Evolutionary conservation across 371 early-diverging fungal genomes (phyloP), one percentile per base, ranked within the genome.

Genomic region (Haplosporangium sp.): DNA sequence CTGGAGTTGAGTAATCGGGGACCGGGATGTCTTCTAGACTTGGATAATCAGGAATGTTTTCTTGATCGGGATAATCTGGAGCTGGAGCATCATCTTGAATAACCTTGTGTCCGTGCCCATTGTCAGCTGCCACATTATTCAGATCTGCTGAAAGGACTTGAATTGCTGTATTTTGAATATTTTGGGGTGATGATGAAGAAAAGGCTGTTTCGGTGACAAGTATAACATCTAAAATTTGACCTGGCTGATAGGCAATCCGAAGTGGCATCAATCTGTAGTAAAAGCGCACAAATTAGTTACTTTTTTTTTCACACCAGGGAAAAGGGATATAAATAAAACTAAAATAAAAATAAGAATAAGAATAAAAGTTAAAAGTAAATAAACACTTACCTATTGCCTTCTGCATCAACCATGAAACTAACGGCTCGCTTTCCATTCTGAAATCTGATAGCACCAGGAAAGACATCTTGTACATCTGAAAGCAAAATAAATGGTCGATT

Each of bases 351-450:
- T n/a, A n/a, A n/a, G n/a, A n/a, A n/a, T n/a, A n/a, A n/a, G n/a
- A n/a, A n/a, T n/a, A n/a, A n/a, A n/a, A n/a, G n/a, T n/a, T n/a
- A n/a, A n/a, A n/a, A n/a, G n/a, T n/a, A n/a, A n/a, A n/a, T n/a
- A n/a, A n/a, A n/a, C 11, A 44, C 11, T 44, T 68, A 68, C 68
- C 68, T 50, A 19, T 68, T 61, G 19, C 68, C 68, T 37, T 68
- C 52, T 5, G n/a, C 10, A 35, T 68, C 68, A 4, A 47, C 61
- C 61, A 68, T 68, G 17, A 68, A 60, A 7, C 68, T 53, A 27
- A 61, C 55, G 10, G 61, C 55, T 1, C 61, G 52, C 1, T 20
- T 68, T 4, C 68, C 68, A 40, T n/a, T 40, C 34, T 68, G 68
- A 34, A 68, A 27, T 13, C 61, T 42, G 37, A 50, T 38, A 13